Evolutionary conservation across 139 green algal genomes (phyloP).

Genomic region (Spirogloea muscicola): DNA sequence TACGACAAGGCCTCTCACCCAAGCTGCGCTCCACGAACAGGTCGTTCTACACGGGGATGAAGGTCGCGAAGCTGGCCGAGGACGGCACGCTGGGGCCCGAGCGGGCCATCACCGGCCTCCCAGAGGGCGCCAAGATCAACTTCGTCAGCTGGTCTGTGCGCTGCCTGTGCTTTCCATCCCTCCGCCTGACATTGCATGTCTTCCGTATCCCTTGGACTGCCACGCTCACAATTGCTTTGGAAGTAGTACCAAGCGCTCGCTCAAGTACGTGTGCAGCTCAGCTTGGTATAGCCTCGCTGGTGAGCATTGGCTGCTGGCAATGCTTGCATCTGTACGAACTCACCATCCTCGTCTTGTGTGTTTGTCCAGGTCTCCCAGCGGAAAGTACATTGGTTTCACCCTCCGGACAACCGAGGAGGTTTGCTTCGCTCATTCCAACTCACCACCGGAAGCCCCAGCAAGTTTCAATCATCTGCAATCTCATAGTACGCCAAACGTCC

Average conservation of each 20-base stretch:
- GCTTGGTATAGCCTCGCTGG: not conserved
- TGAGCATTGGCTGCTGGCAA: not conserved
- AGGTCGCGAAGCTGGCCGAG: slow-evolving; percentile 37
- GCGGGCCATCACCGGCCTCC: slow-evolving; percentile 64
- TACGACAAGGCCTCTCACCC: not conserved
- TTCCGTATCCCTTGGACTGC: not conserved
- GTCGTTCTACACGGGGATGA: slow-evolving; percentile 47
- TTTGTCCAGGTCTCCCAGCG: not conserved
- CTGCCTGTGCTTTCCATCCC: slow-evolving; percentile 17
- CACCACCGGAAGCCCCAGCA: slow-evolving; percentile 6
- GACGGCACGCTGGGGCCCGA: slow-evolving; percentile 37
- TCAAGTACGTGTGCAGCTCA: not conserved
- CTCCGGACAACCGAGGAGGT: slow-evolving; percentile 58
- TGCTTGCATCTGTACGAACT: not conserved
- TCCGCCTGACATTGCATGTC: not conserved
- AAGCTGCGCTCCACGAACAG: too few species aligned
- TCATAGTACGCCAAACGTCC: not conserved
- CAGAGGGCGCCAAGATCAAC: slow-evolving; percentile 60
- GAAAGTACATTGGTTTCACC: slow-evolving; percentile 74
- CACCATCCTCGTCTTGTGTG: too few species aligned
- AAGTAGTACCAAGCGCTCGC: not conserved
- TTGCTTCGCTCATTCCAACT: slow-evolving; percentile 50
- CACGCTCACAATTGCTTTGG: slow-evolving; percentile 1
- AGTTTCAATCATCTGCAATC: not conserved
- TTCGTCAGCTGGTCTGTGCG: slow-evolving; percentile 77